Evolutionary conservation across 768 basidiomycete genomes (phyloP), one percentile per base, ranked within the genome.

Genomic region (Boletus rubescentipes): DNA sequence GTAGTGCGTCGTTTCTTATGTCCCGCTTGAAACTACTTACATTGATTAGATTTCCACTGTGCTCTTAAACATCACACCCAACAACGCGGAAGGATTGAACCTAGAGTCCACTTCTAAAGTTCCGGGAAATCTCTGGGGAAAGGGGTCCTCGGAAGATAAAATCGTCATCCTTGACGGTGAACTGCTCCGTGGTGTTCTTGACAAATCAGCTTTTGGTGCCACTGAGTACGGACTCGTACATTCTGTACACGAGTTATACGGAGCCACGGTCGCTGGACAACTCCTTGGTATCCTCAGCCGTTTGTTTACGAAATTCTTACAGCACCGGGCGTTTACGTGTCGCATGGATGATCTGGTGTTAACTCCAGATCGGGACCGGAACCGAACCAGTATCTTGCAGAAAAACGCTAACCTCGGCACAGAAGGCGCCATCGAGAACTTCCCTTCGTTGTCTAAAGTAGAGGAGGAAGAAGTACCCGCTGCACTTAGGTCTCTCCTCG

Each of bases 151-250:
- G 56, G 96, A 98, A 68, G 91, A 91, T 61, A 84, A 87, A 49
- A 91, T 98, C 46, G 70, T 93, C 40, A 89, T 99, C 74, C 81
- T 93, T 77, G 87, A 95, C 63, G 96, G 97, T 38, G 92, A 98
- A 66, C 80, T 98, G 2, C 80, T 98, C 38, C 90, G 89, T 60
- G 97, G 97, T 70, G 82, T 98, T 34, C 79, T 99, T 51, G 97
- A 99, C 76, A 99, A 99, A 74, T 89, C 95, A 9, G 92, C 97
- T 26, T 97, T 96, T 67, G 97, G 97, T 61, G 95, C 97, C 21
- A 87, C 91, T 2, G 91, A 97, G 16, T 98, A 89, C 67, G 97
- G 97, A 68, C 82, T 99, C 36, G 93, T 98, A 11, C 97, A 99
- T 71, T 98, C 97, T 0, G 88, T 95, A 16, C 92, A 95, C 70